phyloP scores from a whole-genome alignment of 148 eudicot genomes.

The Oxyria digyna region DNA sequence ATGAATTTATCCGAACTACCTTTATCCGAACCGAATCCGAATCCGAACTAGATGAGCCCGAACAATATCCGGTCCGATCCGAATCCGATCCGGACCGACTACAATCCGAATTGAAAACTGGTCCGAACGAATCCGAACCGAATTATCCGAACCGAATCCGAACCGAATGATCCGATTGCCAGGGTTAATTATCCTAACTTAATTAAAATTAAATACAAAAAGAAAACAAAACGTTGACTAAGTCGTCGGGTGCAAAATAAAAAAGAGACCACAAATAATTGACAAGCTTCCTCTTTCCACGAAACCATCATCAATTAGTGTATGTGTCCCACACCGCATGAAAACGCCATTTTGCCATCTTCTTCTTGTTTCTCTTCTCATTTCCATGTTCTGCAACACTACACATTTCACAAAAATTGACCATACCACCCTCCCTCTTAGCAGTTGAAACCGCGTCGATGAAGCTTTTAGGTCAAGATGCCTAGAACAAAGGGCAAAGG shows the following conservation, averaged over 20 bases:
- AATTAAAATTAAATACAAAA: background rate
- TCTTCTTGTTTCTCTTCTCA: constrained; percentile 3
- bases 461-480: background rate
- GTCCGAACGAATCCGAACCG: no score
- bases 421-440: background rate
- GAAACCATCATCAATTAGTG: background rate
- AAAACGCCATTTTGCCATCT: constrained; percentile 4
- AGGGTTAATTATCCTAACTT: no score
- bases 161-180: no score
- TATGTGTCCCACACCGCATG: background rate
- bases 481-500: background rate
- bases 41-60: no score
- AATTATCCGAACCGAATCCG: no score
- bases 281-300: background rate
- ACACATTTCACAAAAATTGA: background rate
- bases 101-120: no score
- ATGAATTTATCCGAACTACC: no score
- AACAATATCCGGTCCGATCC: no score
- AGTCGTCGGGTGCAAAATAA: background rate
- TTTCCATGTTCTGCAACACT: background rate
- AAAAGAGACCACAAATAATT: background rate
- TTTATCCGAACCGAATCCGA: no score
- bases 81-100: no score
- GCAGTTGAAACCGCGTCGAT: background rate
- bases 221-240: background rate